phyloP scores from a whole-genome alignment of 495 filamentous ascomycete species.

The Tuber indicum region DNA sequence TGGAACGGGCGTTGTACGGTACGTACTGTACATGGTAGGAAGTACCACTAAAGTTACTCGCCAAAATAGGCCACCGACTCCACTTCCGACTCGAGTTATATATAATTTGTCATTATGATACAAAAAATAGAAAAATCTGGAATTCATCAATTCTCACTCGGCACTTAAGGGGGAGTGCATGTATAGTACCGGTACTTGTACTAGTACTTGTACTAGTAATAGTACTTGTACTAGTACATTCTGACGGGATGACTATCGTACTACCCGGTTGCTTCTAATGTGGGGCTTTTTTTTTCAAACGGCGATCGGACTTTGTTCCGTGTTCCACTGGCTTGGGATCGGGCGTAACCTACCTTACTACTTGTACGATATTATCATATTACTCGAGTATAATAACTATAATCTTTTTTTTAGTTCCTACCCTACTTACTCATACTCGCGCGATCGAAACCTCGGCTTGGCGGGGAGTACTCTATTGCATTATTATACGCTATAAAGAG shows the following conservation, averaged over 20 bases:
- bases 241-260: not conserved
- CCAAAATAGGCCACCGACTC: not conserved
- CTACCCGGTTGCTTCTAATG: not conserved
- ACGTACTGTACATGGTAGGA: too few relatives aligned
- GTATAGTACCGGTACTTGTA: not conserved
- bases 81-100: not conserved
- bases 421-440: too few relatives aligned
- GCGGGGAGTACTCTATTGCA: too few relatives aligned
- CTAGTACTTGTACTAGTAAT: too few relatives aligned
- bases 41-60: not conserved
- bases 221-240: too few relatives aligned
- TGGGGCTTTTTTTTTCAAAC: not conserved
- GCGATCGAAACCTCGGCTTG: too few relatives aligned
- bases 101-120: too few relatives aligned
- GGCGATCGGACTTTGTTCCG: not conserved
- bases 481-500: too few relatives aligned
- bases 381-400: too few relatives aligned
- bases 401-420: too few relatives aligned
- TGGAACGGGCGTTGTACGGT: too few relatives aligned
- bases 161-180: not conserved
- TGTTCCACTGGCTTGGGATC: not conserved
- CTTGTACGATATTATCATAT: too few relatives aligned
- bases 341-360: not conserved
- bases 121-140: not conserved
- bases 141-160: constrained; percentile 1